These are phyloP conservation scores for Malassezia restricta DNA, from an alignment of 1,284 basidiomycete species.

Conservation along the genomic window DNA sequence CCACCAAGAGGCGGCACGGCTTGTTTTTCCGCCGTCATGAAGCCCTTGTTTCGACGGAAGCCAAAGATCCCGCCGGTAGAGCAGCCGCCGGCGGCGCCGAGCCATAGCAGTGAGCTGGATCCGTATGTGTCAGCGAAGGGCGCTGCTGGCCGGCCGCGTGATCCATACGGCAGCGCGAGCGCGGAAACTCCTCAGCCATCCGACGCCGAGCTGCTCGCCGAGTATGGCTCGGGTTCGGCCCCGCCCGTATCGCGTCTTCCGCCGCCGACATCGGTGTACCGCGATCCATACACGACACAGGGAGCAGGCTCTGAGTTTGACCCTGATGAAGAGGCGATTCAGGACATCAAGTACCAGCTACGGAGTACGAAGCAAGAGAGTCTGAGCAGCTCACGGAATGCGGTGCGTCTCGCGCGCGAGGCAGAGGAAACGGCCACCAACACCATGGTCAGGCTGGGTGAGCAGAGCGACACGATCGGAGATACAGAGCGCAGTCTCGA, in stretches of 20 bases:
- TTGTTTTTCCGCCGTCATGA: conserved; percentile 4
- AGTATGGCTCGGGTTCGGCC: conserved; percentile 31
- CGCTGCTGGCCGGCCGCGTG: background rate
- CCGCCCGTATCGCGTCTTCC: background rate
- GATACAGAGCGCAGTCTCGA: conserved; percentile 94
- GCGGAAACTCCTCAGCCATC: background rate
- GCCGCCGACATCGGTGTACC: conserved; percentile 47
- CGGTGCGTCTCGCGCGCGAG: conserved; percentile 78
- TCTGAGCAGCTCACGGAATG: conserved; percentile 79
- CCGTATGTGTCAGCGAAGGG: background rate
- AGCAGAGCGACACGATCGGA: conserved; percentile 70
- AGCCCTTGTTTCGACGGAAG: conserved; percentile 9
- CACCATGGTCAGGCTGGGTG: conserved; percentile 74
- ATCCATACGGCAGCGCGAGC: background rate
- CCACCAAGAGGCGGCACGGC: background rate
- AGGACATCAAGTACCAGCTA: conserved; percentile 89
- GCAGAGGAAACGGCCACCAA: conserved; percentile 88
- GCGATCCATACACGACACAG: conserved; percentile 2
- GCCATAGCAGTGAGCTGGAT: background rate
- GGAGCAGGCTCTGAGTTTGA: conserved; percentile 9
- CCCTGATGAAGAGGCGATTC: conserved; percentile 87
- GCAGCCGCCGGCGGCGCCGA: background rate
- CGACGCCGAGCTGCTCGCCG: conserved; percentile 35
- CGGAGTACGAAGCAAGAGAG: conserved; percentile 84
- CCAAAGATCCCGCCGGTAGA: conserved; percentile 10